Evolutionary conservation across 2,329 filamentous ascomycete species (phyloP).

Genomic region (Chaetomiaceae sp.): DNA sequence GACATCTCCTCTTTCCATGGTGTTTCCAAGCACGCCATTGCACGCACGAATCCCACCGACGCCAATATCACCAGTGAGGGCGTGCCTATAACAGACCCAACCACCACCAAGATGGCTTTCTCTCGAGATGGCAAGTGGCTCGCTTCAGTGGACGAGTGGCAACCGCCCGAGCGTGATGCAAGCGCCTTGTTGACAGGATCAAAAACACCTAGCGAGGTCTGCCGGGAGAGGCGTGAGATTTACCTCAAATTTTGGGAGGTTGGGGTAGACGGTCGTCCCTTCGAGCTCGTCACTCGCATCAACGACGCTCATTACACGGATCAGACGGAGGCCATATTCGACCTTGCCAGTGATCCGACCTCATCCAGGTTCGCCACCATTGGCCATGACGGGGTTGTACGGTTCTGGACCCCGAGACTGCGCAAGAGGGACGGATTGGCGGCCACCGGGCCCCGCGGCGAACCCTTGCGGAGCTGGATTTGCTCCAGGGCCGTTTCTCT

Average conservation of each 20-base stretch:
- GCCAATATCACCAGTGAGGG: conserved; percentile 69
- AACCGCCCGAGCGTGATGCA: conserved; percentile 63
- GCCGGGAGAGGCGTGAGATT: conserved; percentile 58
- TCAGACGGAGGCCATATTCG: conserved; percentile 57
- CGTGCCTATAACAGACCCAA: conserved; percentile 67
- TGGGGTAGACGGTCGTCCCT: conserved; percentile 48
- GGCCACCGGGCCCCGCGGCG: conserved; percentile 51
- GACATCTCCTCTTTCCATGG: conserved; percentile 75
- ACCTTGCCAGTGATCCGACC: conserved; percentile 64
- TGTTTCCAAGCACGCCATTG: conserved; percentile 78
- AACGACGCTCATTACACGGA: conserved; percentile 69
- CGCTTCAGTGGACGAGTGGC: conserved; percentile 88
- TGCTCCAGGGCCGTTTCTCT: conserved; percentile 55
- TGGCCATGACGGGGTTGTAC: conserved; percentile 70
- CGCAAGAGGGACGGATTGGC: conserved; percentile 63
- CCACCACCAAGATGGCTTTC: conserved; percentile 67
- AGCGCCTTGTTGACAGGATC: conserved; percentile 46
- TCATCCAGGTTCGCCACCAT: conserved; percentile 74
- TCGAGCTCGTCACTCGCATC: conserved; percentile 75
- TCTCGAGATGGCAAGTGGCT: conserved; percentile 83
- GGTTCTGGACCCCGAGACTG: conserved; percentile 73
- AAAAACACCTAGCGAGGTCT: conserved; percentile 36
- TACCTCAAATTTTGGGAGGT: conserved; percentile 88
- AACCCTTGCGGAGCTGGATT: conserved; percentile 66
- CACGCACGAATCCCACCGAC: conserved; percentile 80